Evolutionary conservation across 192 early-diverging fungal genomes (phyloP).

Genomic region (Ambispora gerdemannii): DNA sequence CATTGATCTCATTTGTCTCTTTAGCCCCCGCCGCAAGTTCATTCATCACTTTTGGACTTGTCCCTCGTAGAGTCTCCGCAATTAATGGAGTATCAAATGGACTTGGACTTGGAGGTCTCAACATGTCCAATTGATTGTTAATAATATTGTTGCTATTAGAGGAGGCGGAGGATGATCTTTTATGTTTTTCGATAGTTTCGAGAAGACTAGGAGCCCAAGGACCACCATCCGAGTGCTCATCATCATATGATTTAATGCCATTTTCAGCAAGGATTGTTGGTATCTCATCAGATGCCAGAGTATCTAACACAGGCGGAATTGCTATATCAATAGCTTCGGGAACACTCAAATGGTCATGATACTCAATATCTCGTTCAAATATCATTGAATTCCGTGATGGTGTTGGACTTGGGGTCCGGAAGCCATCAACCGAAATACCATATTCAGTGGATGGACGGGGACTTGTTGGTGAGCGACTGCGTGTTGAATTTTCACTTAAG

Average conservation of each 20-base stretch:
- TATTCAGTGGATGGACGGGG: conserved; percentile 27
- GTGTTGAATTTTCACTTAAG: conserved; percentile 19
- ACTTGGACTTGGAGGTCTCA: conserved; percentile 16
- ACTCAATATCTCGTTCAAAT: conserved; percentile 32
- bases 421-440: not conserved
- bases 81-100: conserved; percentile 23
- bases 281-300: conserved; percentile 29
- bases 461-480: conserved; percentile 28
- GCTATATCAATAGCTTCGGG: conserved; percentile 32
- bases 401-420: conserved; percentile 24
- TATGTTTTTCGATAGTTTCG: not conserved
- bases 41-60: conserved; percentile 26
- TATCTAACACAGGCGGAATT: conserved; percentile 29
- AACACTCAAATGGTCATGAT: conserved; percentile 26
- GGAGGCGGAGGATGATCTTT: conserved; percentile 9
- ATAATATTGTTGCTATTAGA: not conserved
- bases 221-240: not conserved
- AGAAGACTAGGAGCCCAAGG: not conserved
- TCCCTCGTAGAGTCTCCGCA: conserved; percentile 27
- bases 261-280: not conserved
- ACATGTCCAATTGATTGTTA: no score
- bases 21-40: conserved; percentile 6
- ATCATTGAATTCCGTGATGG: conserved; percentile 32
- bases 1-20: not conserved
- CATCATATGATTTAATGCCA: not conserved